Base-by-base conservation (phyloP, 345 rosid species). In the Anacardium occidentale region DNA sequence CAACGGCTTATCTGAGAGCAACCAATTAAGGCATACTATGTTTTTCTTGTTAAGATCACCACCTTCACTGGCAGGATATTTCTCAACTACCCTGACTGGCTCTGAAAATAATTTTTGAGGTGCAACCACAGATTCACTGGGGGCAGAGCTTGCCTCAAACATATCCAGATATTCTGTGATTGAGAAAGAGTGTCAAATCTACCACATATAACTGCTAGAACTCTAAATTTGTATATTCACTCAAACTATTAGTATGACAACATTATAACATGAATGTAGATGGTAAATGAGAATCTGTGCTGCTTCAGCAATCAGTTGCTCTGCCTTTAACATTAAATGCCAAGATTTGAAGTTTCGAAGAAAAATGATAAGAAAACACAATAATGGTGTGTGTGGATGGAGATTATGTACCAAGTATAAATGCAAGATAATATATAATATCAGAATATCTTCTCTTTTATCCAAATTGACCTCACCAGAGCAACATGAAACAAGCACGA, bases 21-120 rank as follows among this genome's bases (percentile, higher is more conserved):
- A 80, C 99, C 98, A 95, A 77, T 91, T 95, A 54, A 95, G 85
- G 85, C 94, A 90, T 34, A 92, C 88, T 97, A 95, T 95, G 81
- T 91, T 89, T 87, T 92, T 92, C 93, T 88, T 93, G 74, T 85
- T 84, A 66, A 86, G 81, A 79, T 89, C 92, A 76, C 86, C 92
- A 68, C 88, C 92, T 69, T 89, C 90, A 68, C 96, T 90, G 68
- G 88, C 93, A 48, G 98, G 94, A 73, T 90, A 95, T 79, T 88
- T 91, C 80, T 92, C 97, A 74, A 89, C 82, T 59, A 95, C 66
- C 78, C 96, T 92, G 70, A 85, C 69, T 55, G 99, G 98, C 82
- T 85, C 70, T 37, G 85, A 80, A 74, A 95, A 92, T 53, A 95
- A 77, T 69, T 85, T 89, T 48, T 95, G 97, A 3, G 81, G 72